Conservation (phyloP, 2,329 filamentous ascomycete genomes). For the Fusarium musae region DNA sequence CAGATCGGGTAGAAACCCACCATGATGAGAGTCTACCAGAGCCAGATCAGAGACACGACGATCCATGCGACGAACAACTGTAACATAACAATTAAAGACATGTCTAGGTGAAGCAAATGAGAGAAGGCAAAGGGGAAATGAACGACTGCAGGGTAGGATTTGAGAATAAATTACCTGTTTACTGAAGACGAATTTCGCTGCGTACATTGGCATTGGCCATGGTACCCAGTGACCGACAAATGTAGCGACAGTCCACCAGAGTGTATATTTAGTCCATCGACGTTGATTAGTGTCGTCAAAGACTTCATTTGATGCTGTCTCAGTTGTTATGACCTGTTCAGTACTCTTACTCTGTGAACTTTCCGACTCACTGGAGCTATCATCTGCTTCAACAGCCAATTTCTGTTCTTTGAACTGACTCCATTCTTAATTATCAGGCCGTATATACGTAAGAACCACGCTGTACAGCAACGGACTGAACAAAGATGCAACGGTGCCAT, state of each 20-base stretch:
- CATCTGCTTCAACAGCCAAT: neutral
- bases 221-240: neutral
- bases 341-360: rapidly evolving
- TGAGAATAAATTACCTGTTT: neutral
- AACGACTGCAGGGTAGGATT: neutral
- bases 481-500: neutral
- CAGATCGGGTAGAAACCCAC: neutral
- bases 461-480: neutral
- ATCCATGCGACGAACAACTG: neutral
- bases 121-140: neutral
- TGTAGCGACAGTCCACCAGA: rapidly evolving
- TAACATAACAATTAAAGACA: neutral
- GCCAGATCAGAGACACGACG: neutral
- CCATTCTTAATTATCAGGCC: neutral
- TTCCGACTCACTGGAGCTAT: rapidly evolving
- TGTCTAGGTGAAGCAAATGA: rapidly evolving
- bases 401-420: neutral
- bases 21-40: neutral
- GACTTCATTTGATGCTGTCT: rapidly evolving
- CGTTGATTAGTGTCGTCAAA: rapidly evolving
- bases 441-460: neutral
- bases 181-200: neutral
- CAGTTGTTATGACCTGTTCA: rapidly evolving
- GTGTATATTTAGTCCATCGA: neutral
- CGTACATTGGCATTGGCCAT: neutral